These are phyloP conservation scores for Ganoderma leucocontextum DNA, from an alignment of 1,284 basidiomycete genomes.

Conservation along the genomic window DNA sequence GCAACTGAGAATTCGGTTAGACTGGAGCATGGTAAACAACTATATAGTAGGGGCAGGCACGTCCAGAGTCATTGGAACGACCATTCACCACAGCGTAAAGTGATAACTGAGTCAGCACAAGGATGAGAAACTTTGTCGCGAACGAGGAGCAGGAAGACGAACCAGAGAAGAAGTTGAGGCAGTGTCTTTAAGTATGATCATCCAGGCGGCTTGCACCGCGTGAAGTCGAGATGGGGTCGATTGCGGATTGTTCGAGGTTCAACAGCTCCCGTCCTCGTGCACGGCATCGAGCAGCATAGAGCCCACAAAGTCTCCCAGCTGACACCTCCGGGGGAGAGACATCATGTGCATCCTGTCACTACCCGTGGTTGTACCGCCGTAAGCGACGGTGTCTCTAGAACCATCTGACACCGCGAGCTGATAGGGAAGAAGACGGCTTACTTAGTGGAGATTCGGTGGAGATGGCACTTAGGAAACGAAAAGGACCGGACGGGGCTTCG, in stretches of 20 bases:
- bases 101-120: neutral
- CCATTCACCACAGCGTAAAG: neutral
- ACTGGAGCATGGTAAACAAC: neutral
- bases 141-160: neutral
- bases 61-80: neutral
- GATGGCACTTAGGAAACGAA: neutral
- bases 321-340: neutral
- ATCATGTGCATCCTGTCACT: neutral
- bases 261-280: neutral
- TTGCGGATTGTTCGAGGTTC: neutral
- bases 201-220: neutral
- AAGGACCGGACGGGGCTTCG: neutral
- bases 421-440: neutral
- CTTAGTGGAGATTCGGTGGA: neutral
- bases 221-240: neutral
- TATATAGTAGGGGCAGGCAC: neutral
- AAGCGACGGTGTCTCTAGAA: neutral
- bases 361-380: neutral
- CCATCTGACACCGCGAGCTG: neutral
- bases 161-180: neutral
- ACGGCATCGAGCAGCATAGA: neutral
- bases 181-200: neutral
- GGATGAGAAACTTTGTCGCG: neutral
- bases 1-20: constrained; percentile 40
- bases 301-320: neutral